Base-by-base conservation (phyloP, 768 basidiomycete species). In the Rubroboletus satanas region DNA sequence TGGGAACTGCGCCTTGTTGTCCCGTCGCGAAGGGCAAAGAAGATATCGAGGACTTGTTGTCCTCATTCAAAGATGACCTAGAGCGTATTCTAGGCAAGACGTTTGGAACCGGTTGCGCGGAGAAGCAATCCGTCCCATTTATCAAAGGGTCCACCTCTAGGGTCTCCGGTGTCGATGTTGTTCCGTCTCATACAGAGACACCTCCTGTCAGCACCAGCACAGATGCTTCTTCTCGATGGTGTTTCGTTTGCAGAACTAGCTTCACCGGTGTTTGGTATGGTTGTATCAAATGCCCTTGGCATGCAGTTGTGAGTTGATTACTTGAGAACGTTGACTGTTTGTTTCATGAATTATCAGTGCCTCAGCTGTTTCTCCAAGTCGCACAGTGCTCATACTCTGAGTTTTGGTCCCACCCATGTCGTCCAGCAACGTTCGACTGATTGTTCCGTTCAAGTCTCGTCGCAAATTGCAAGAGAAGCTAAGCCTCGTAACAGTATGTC, bases 11-110 rank as follows among this genome's bases (percentile, higher is more conserved):
- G 12, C 41, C 55, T 31, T 81, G 80, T 63, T 83, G 82, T 65
- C 67, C 78, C 5, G 60, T 78, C 4, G 59, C 74, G 2, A 71
- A 78, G 50, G 75, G 74, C 46, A 85, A 77, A 66, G 66, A 65
- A 37, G 83, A 86, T 50, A 67, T 87, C 7, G 71, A 74, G 51
- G 47, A 57, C 1, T 66, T 85, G 32, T 57, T 88, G 37, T 59
- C 68, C 45, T 71, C 71, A n/a, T 86, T 87, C 64, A 78, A 83
- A 62, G 58, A 65, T 10, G 78, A 83, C 51, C 69, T 88, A n/a
- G 75, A 83, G 37, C 71, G 67, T 14, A 71, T 79, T 53, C 62
- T 85, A 26, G 62, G 62, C 21, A 66, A 60, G 51, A 71, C 72
- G 1, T 73, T 80, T 48, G 74, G 73, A 32, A 3, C 59, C 18